Base-by-base conservation (phyloP, 768 basidiomycete species). In the Phaeotremella fagi region DNA sequence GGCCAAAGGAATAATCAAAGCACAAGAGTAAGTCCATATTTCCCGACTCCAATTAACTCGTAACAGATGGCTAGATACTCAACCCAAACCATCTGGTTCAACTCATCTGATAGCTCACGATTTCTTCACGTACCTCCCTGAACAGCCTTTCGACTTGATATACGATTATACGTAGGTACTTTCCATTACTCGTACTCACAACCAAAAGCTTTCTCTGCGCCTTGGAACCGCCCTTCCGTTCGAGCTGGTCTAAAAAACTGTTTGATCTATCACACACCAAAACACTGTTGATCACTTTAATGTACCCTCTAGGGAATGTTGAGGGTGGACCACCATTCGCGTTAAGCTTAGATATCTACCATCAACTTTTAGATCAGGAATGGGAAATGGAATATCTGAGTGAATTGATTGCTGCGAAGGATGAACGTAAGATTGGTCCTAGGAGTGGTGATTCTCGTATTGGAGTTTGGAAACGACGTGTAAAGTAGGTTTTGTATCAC, bases 121-220 rank as follows among this genome's bases (percentile, higher is more conserved):
- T 36, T 71, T 71, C 57, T 71, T 71, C 56, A 47, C 51, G 7
- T 54, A 56, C 43, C 14, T 24, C 14, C 54, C 54, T 25, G 41
- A 60, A 28, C 52, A 61, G n/a, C 51, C 48, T 9, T 70, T 52
- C 46, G 55, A 62, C n/a, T 9, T 72, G 29, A 61, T 70, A 3
- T 63, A 60, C 24, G 71, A 72, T 29, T 72, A 66, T 45, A 72
- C 71, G 70, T 66, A 37, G 49, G 68, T 61, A 20, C 26, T 24
- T n/a, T 1, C 45, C n/a, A 43, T 14, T 16, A 4, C n/a, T n/a
- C n/a, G n/a, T n/a, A n/a, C n/a, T n/a, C n/a, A n/a, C n/a, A 16
- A 33, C 31, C 22, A 11, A 24, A 46, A 72, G 70, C n/a, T 72
- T 72, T 51, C 57, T 72, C 2, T 72, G 71, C 41, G 71, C 71